phyloP scores from a whole-genome alignment of 352 stramenopile genomes.

The Globisporangium orthogonon region DNA sequence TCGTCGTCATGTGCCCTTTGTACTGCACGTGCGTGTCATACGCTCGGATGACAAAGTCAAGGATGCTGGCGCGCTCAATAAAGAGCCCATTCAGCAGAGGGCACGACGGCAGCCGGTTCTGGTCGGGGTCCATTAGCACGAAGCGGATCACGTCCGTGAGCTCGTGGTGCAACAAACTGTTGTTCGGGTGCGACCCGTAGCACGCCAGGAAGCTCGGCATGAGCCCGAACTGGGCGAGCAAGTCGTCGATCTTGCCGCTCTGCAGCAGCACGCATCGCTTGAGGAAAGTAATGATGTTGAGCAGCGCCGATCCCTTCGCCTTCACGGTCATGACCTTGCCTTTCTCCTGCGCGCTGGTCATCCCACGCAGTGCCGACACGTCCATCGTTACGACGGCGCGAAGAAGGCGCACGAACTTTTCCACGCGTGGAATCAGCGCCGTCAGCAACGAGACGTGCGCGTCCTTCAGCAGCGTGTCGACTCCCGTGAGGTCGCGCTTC shows the following conservation, averaged over 20 bases:
- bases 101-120: conserved; percentile 73
- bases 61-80: conserved; percentile 54
- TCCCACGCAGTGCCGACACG: conserved; percentile 28
- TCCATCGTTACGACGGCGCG: conserved; percentile 56
- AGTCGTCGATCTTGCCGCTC: conserved; percentile 52
- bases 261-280: conserved; percentile 82
- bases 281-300: conserved; percentile 77
- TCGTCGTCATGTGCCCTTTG: conserved; percentile 87
- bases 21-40: conserved; percentile 79
- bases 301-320: conserved; percentile 56
- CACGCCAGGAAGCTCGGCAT: conserved; percentile 81
- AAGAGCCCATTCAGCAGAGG: conserved; percentile 79
- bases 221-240: conserved; percentile 68
- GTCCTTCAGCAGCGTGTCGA: conserved; percentile 54
- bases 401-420: conserved; percentile 75
- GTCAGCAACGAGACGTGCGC: conserved; percentile 38
- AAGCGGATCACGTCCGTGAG: conserved; percentile 85
- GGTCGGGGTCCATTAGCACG: conserved; percentile 78
- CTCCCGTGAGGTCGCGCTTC: conserved; percentile 65
- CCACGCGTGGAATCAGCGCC: conserved; percentile 55
- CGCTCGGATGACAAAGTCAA: conserved; percentile 77
- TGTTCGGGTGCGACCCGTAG: conserved; percentile 71
- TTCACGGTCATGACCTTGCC: conserved; percentile 37
- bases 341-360: conserved; percentile 37
- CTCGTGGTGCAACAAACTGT: conserved; percentile 82